Percentiles rank a stretch among this genome's conserved stretches.
These are phyloP conservation scores for Curvularia sp. DNA, from an alignment of 2,329 filamentous ascomycete genomes.

Conservation along the genomic window DNA sequence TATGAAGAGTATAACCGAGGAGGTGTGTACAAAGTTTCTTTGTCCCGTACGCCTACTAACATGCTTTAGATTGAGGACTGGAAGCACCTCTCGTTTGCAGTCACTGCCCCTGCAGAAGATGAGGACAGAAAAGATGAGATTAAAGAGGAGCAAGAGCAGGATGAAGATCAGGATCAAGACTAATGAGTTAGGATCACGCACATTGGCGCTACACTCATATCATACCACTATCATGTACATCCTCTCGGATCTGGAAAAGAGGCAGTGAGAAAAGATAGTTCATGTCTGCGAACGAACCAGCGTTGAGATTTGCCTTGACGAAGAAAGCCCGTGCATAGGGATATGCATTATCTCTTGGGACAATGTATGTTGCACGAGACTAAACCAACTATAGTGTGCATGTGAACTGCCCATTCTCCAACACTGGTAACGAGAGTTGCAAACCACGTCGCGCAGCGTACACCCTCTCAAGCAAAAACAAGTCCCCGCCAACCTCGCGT, in stretches of 20 bases:
- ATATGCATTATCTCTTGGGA: neutral
- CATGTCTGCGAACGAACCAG: neutral
- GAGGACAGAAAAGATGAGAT: slow-evolving; percentile 24
- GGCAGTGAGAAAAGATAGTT: neutral
- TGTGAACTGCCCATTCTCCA: neutral
- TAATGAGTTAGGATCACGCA: slow-evolving; percentile 7
- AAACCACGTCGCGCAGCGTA: neutral
- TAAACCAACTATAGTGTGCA: neutral
- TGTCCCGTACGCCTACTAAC: neutral
- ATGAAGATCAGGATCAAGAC: slow-evolving; percentile 37
- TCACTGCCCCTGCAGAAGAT: slow-evolving; percentile 31
- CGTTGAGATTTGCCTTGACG: neutral
- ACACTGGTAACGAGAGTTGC: neutral
- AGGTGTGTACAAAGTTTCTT: slow-evolving; percentile 60
- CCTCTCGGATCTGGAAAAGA: neutral
- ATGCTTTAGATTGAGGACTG: slow-evolving; percentile 35
- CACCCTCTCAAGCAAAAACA: neutral
- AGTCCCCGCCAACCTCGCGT: neutral
- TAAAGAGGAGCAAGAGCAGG: slow-evolving; percentile 31
- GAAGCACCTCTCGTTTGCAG: slow-evolving; percentile 38
- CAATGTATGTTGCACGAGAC: neutral
- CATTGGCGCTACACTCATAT: neutral
- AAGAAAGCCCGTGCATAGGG: neutral
- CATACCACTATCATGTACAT: too few relatives aligned
- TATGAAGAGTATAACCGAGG: slow-evolving; percentile 88